phyloP scores from a whole-genome alignment of 768 basidiomycete species.

The Rhodotorula toruloides region DNA sequence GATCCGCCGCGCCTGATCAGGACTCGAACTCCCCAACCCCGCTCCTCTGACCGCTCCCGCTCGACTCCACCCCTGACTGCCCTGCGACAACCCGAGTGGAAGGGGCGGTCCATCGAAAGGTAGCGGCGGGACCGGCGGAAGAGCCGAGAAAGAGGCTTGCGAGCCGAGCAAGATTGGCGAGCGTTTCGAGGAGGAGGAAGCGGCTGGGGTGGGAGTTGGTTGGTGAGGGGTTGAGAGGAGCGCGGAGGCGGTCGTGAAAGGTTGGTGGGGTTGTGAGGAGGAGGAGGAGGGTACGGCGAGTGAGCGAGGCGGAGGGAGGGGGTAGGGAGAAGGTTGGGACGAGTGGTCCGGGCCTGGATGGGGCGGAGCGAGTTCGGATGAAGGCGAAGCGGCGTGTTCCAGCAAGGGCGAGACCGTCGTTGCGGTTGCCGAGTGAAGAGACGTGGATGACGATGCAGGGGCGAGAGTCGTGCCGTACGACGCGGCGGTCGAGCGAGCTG shows the following conservation, averaged over 20 bases:
- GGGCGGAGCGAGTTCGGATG: too few species aligned
- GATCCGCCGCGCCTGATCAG: too few species aligned
- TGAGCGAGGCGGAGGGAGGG: too few species aligned
- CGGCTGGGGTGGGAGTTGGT: background rate
- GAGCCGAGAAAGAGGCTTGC: slow-evolving; percentile 10
- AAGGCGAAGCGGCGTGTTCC: background rate
- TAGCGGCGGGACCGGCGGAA: slow-evolving; percentile 1
- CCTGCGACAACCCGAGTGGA: too few species aligned
- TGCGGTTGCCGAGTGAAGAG: background rate
- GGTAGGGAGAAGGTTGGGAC: too few species aligned
- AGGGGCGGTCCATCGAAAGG: slow-evolving; percentile 1
- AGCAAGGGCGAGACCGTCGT: background rate
- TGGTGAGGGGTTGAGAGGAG: background rate
- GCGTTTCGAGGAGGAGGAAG: background rate
- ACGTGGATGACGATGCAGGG: background rate
- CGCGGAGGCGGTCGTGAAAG: too few species aligned
- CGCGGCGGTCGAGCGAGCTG: background rate
- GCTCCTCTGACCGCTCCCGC: too few species aligned
- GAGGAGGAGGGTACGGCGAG: too few species aligned
- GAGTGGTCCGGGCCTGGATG: too few species aligned
- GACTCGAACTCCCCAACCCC: too few species aligned
- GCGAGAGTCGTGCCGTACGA: background rate
- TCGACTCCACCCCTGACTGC: too few species aligned
- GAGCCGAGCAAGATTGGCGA: background rate
- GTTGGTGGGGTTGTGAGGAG: too few species aligned